Base-by-base conservation (phyloP, 441 rosid species). In the Brassica balearica region DNA sequence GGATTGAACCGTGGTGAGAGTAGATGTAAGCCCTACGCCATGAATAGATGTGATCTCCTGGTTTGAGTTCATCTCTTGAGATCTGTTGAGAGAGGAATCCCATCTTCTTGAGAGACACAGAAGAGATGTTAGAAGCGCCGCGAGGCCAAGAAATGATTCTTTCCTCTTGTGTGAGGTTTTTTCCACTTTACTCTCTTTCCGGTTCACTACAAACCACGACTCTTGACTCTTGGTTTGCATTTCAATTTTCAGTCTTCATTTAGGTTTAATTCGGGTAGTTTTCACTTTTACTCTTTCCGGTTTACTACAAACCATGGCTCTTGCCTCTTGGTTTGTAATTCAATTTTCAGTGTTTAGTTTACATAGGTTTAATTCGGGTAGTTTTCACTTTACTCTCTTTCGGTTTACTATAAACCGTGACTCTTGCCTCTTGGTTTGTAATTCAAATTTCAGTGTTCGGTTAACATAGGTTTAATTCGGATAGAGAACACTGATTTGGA, bases 11-110 rank as follows among this genome's bases (percentile, higher is more conserved):
- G 70, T 80, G 83, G 36, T 80, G 83, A 9, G 83, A 48, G 77
- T 75, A 80, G 65, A 38, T n/a, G 41, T 60, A 80, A 66, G 61
- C 65, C 27, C 0, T 22, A 75, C 80, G 80, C 83, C 83, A 80
- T 8, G 83, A 65, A 59, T 75, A 80, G 70, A 80, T 80, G 66
- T 80, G 83, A 66, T 80, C 80, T n/a, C 77, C 77, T 59, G 73
- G 1, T 3, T 80, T 66, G 2, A 80, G 66, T 12, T 75, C 25
- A 61, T 80, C 77, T 51, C 77, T 75, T 1, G 70, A 48, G 41
- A 80, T 80, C 73, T 14, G 38, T 67, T 75, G 48, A 10, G 80
- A 75, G 73, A 70, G 17, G 9, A 75, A 46, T 29, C 80, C 73
- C 80, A 75, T 80, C 36, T 70, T 80, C 68, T 29, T 34, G 14